Conservation (phyloP, 2,329 filamentous ascomycete genomes). For the Metarhizium rileyi region DNA sequence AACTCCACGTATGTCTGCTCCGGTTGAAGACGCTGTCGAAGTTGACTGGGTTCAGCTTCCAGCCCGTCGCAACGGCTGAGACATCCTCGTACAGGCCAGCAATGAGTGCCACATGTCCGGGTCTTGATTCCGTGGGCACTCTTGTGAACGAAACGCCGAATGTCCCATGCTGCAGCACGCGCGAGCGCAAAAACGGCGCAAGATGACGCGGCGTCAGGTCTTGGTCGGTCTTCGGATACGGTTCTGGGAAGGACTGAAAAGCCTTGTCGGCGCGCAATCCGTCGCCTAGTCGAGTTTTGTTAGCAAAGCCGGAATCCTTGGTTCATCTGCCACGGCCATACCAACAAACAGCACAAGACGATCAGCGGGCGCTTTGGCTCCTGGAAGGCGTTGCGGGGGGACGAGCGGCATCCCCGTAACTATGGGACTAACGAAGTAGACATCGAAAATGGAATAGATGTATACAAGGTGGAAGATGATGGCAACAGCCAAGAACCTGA, state of each 20-base stretch:
- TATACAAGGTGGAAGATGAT: constrained; percentile 91
- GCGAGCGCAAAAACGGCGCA: constrained; percentile 83
- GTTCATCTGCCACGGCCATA: constrained; percentile 23
- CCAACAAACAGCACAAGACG: constrained; percentile 90
- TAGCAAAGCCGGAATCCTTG: not conserved
- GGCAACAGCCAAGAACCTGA: constrained; percentile 79
- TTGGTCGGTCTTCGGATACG: constrained; percentile 57
- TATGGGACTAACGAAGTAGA: constrained; percentile 97
- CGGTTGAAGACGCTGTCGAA: constrained; percentile 99
- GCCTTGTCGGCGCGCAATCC: constrained; percentile 95
- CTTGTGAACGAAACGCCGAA: constrained; percentile 96
- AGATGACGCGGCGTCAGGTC: constrained; percentile 68
- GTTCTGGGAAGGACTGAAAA: constrained; percentile 86
- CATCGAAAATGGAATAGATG: constrained; percentile 92
- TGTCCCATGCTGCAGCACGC: constrained; percentile 79
- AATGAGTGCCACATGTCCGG: constrained; percentile 93
- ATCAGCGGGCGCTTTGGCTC: constrained; percentile 79
- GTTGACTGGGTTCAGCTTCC: constrained; percentile 96
- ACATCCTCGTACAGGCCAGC: constrained; percentile 97
- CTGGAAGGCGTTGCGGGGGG: constrained; percentile 49
- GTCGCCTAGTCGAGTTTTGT: constrained; percentile 49
- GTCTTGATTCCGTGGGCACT: constrained; percentile 91
- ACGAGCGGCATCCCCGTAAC: constrained; percentile 90
- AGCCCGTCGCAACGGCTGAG: constrained; percentile 90
- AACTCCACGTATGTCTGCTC: constrained; percentile 95